Conservation (phyloP, 2,329 filamentous ascomycete genomes). For the Knufia fluminis region DNA sequence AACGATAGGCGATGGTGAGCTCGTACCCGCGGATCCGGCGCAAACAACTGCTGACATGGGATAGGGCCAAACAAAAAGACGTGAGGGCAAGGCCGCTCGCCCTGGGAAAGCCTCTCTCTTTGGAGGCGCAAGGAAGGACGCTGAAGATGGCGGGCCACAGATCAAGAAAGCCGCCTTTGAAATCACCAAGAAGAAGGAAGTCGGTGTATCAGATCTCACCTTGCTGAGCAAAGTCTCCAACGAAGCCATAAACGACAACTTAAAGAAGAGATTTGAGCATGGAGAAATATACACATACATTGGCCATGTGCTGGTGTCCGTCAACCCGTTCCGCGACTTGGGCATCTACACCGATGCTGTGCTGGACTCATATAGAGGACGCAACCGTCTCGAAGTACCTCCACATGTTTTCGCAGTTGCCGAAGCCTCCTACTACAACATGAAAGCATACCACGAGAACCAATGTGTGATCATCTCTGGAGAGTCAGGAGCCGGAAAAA, state of each 20-base stretch:
- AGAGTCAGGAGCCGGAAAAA: slow-evolving; percentile 96
- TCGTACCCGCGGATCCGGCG: not conserved
- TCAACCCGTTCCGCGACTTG: slow-evolving; percentile 94
- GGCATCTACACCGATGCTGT: slow-evolving; percentile 96
- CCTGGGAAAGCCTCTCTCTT: slow-evolving; percentile 22
- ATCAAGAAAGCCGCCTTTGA: slow-evolving; percentile 96
- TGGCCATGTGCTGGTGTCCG: slow-evolving; percentile 96
- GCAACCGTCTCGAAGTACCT: slow-evolving; percentile 87
- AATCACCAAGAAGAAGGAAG: slow-evolving; percentile 96
- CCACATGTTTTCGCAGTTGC: slow-evolving; percentile 97
- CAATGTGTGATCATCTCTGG: slow-evolving; percentile 99
- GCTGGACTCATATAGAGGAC: slow-evolving; percentile 86
- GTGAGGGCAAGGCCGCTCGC: slow-evolving; percentile 24
- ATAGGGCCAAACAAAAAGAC: slow-evolving; percentile 25
- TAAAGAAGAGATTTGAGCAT: slow-evolving; percentile 97
- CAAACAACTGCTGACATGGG: not conserved
- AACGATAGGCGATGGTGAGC: slow-evolving; percentile 4
- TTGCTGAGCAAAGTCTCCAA: slow-evolving; percentile 98
- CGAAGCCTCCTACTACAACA: slow-evolving; percentile 96
- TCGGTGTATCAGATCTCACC: slow-evolving; percentile 94
- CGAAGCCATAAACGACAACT: slow-evolving; percentile 97
- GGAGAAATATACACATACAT: slow-evolving; percentile 99
- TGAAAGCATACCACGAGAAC: slow-evolving; percentile 99
- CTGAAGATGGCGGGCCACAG: slow-evolving; percentile 48
- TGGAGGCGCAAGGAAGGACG: slow-evolving; percentile 22